Evolutionary conservation across 768 basidiomycete species (phyloP).

Genomic region (Dendrothele bispora): DNA sequence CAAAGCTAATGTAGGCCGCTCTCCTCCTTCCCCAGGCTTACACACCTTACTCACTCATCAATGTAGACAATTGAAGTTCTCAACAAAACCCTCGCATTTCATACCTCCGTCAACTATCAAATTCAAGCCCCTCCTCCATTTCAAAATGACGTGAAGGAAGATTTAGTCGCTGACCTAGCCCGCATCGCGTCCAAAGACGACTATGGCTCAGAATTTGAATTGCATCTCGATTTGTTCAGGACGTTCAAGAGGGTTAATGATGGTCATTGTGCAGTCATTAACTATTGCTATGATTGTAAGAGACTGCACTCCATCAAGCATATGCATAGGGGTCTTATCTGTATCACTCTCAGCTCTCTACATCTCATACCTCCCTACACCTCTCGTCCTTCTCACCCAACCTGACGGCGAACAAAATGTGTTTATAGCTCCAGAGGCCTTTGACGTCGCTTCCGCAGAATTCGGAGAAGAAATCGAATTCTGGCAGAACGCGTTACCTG

Average conservation of each 20-base stretch:
- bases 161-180: conserved; percentile 49
- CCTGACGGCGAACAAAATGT: conserved; percentile 44
- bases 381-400: conserved; percentile 48
- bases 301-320: background rate
- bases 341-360: conserved; percentile 33
- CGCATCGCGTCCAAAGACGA: conserved; percentile 41
- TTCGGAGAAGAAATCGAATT: conserved; percentile 51
- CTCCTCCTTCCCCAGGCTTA: background rate
- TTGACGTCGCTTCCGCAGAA: conserved; percentile 47
- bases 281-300: conserved; percentile 55
- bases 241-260: conserved; percentile 57
- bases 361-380: conserved; percentile 48
- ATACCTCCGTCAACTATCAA: conserved; percentile 63
- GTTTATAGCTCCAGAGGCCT: conserved; percentile 56
- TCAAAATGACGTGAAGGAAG: conserved; percentile 52
- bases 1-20: conserved; percentile 47
- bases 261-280: conserved; percentile 57
- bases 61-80: conserved; percentile 56
- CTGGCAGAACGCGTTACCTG: conserved; percentile 55
- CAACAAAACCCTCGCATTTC: conserved; percentile 58
- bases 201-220: conserved; percentile 53
- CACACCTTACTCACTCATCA: background rate
- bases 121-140: conserved; percentile 55
- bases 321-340: background rate
- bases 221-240: conserved; percentile 54